Evolutionary conservation across 2,329 filamentous ascomycete species (phyloP).

Genomic region (Alternaria hordeiaustralica): DNA sequence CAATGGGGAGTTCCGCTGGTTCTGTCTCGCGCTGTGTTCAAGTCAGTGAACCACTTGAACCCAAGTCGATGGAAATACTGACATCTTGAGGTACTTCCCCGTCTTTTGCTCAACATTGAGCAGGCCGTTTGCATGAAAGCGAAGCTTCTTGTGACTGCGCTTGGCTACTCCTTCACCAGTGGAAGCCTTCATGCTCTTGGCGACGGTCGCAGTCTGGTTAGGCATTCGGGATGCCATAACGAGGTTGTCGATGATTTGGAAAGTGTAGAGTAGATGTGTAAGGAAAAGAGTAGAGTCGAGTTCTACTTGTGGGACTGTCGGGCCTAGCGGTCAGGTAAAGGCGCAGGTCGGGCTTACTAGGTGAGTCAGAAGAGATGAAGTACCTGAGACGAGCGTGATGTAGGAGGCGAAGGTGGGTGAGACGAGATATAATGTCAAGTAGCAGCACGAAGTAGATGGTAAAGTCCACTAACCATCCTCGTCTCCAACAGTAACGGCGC

Average conservation of each 20-base stretch:
- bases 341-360: not conserved
- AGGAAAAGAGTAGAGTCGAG: not conserved
- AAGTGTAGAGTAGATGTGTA: not conserved
- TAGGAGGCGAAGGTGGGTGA: not conserved
- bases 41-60: not conserved
- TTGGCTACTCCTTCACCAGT: not conserved
- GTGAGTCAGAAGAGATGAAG: not conserved
- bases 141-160: not conserved
- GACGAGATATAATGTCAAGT: not conserved
- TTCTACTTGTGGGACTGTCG: not conserved
- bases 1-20: conserved; percentile 8
- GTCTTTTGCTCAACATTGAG: conserved; percentile 10
- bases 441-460: not conserved
- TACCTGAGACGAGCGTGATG: not conserved
- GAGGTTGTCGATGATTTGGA: not conserved
- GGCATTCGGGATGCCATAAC: not conserved
- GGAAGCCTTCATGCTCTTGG: not conserved
- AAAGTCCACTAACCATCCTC: not conserved
- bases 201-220: not conserved
- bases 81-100: conserved; percentile 12
- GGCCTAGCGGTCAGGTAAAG: not conserved
- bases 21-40: not conserved
- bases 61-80: not conserved
- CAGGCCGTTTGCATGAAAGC: not conserved
- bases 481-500: not conserved